These are phyloP conservation scores for apple (Malus domestica) DNA, from an alignment of 306 rosid species.

Conservation along the genomic window DNA sequence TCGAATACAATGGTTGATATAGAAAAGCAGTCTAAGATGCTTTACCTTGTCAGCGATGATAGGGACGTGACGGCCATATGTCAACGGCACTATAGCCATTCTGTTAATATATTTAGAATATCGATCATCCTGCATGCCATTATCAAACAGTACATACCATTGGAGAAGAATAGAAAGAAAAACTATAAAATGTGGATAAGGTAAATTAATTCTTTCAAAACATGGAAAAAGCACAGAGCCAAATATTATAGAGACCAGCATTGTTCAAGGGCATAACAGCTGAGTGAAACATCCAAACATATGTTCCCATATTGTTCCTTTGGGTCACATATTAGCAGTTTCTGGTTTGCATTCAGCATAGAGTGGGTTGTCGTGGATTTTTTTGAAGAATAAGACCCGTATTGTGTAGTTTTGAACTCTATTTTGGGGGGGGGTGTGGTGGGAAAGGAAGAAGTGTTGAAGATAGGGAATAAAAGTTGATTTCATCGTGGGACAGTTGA, in stretches of 20 bases:
- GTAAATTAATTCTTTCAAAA: not conserved
- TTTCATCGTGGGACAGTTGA: not conserved
- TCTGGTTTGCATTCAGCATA: not conserved
- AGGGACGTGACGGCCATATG: constrained; percentile 93
- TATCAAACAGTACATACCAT: not conserved
- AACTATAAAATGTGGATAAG: not conserved
- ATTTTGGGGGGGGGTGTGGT: not conserved
- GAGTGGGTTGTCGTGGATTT: not conserved
- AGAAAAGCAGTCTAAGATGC: not conserved
- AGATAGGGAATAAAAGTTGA: not conserved
- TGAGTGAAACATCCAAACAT: not conserved
- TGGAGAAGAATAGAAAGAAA: not conserved
- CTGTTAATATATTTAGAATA: constrained; percentile 68
- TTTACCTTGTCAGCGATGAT: constrained; percentile 78
- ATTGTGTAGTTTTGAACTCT: not conserved
- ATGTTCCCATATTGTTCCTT: not conserved
- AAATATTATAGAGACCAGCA: not conserved
- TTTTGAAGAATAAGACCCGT: not conserved
- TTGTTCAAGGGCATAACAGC: not conserved
- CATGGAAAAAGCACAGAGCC: not conserved
- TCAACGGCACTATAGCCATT: constrained; percentile 93
- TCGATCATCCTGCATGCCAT: constrained; percentile 75
- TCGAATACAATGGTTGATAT: not conserved
- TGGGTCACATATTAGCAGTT: not conserved
- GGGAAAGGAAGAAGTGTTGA: not conserved